Base-by-base conservation (phyloP, 1,284 basidiomycete species). In the Naganishia sp. region DNA sequence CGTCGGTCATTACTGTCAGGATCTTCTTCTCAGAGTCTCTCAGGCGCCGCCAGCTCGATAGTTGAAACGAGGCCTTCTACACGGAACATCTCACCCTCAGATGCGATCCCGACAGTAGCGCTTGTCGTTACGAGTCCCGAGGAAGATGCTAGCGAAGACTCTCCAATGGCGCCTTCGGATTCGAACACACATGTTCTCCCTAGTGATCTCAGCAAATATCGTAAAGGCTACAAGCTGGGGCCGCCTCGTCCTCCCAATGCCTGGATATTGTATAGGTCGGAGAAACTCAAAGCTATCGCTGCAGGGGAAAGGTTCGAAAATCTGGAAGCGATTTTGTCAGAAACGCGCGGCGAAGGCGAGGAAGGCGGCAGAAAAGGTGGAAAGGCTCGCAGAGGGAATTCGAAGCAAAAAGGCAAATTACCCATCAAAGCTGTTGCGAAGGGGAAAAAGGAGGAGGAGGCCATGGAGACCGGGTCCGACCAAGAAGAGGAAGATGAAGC, bases 251-350 rank as follows among this genome's bases (percentile, higher is more conserved):
- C 93, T 2, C 87, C 88, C 16, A 95, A 95, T 76, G 88, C 92
- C 0, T 95, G 91, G 90, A 94, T 96, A 69, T 73, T 95, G 18
- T 96, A 92, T 77, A 86, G 92, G 48, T 87, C 88, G 1, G 84
- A 87, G 70, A 87, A 85, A 75, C 82, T 86, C 64, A 75, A 74
- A 50, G 77, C 80, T 36, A 73, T 69, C 18, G 65, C 71, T 9
- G 66, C 73, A 61, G 67, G 60, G 0, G 73, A 73, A 23, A 23
- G 33, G 18, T 39, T 50, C 66, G 33, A 68, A 68, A 46, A 63
- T 57, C 16, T 63, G 50, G 46, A 63, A 44, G 48, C 56, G 23
- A 61, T 66, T 49, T 50, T 61, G 16, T 52, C 44, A 10, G 59
- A 61, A 43, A 48, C 52, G 50, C n/a, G 21, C 23, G 21, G 15